Percentiles rank a stretch among this genome's conserved stretches.
Conservation (phyloP, 139 green algal genomes). For the Haematococcus sp. region DNA sequence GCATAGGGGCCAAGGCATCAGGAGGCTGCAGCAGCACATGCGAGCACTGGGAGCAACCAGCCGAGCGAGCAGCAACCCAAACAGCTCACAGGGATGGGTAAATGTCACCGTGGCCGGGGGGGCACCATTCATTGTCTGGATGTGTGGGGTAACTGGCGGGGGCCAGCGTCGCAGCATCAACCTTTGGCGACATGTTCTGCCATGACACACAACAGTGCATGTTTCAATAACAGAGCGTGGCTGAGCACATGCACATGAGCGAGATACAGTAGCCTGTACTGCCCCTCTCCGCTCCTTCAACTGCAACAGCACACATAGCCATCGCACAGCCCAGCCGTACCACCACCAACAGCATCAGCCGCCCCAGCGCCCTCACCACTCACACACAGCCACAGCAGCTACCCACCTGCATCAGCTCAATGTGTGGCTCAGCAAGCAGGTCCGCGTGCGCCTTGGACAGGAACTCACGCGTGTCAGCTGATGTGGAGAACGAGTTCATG, state of each 20-base stretch:
- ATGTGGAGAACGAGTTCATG: conserved; percentile 91
- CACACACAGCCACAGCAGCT: too few species aligned
- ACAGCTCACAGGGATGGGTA: conserved; percentile 72
- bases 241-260: too few species aligned
- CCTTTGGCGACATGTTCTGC: conserved; percentile 90
- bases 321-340: too few species aligned
- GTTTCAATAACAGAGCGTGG: neutral
- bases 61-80: too few species aligned
- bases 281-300: too few species aligned
- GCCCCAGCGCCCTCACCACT: too few species aligned
- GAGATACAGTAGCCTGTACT: too few species aligned
- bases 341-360: too few species aligned
- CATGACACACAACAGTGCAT: neutral
- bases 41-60: too few species aligned
- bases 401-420: conserved; percentile 70
- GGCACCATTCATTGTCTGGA: conserved; percentile 85
- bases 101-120: conserved; percentile 91
- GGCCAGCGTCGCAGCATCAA: conserved; percentile 71
- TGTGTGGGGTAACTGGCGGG: conserved; percentile 56
- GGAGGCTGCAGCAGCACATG: too few species aligned
- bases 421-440: conserved; percentile 65
- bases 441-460: conserved; percentile 66
- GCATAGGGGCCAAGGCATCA: too few species aligned
- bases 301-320: too few species aligned
- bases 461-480: conserved; percentile 75